Conservation (phyloP, 2,329 filamentous ascomycete species). For the Hypoxylon sp. region DNA sequence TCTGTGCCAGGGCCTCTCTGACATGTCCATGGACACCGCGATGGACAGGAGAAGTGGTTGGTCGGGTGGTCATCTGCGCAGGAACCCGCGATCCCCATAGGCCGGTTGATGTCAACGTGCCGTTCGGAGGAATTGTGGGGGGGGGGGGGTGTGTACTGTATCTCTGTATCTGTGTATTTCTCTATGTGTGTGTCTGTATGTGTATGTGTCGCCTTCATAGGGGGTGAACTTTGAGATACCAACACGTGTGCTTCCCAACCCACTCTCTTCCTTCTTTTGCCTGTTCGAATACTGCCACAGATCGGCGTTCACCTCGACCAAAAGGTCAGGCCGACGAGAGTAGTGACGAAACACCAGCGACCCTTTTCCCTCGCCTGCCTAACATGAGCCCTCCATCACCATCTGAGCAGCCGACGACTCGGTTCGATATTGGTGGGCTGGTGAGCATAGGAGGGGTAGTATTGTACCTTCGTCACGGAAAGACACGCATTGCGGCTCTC, state of each 20-base stretch:
- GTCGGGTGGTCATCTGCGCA: conserved; percentile 47
- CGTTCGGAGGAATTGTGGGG: conserved; percentile 27
- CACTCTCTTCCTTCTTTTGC: conserved; percentile 2
- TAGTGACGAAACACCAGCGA: conserved; percentile 24
- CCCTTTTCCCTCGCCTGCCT: conserved; percentile 14
- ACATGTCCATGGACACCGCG: conserved; percentile 42
- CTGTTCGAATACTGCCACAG: conserved; percentile 2
- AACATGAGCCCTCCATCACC: conserved; percentile 18
- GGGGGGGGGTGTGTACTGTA: no score
- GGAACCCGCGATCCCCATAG: conserved; percentile 48
- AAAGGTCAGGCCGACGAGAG: conserved; percentile 11
- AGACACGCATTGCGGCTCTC: conserved; percentile 32
- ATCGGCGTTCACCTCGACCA: conserved; percentile 10
- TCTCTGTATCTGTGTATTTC: no score
- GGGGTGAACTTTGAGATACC: conserved; percentile 25
- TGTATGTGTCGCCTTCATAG: conserved; percentile 18
- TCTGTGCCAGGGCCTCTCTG: conserved; percentile 35
- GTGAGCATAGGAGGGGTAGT: conserved; percentile 27
- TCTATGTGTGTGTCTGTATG: no score
- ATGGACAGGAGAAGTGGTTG: conserved; percentile 30
- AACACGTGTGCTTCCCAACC: conserved; percentile 29
- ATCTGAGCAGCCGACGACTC: conserved; percentile 22
- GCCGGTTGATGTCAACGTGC: conserved; percentile 37
- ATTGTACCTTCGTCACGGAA: conserved; percentile 21
- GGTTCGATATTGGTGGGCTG: conserved; percentile 13